A percentile compares a stretch with the other conserved stretches of the same genome.
Evolutionary conservation across 108 stramenopile genomes (phyloP).

Genomic region (Hondaea fermentalgiana): DNA sequence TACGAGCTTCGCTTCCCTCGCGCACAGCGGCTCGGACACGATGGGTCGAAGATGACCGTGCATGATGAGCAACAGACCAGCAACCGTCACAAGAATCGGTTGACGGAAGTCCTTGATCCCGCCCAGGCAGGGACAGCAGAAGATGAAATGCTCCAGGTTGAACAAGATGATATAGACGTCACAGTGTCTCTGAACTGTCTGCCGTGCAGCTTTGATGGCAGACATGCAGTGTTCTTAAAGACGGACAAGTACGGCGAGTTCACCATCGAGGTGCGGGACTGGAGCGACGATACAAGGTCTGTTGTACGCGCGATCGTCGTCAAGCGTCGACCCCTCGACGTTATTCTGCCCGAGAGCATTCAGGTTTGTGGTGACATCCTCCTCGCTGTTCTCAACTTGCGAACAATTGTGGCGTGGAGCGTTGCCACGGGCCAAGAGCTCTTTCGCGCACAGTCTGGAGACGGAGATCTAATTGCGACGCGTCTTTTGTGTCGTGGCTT

Average conservation of each 20-base stretch:
- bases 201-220: neutral
- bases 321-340: neutral
- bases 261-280: neutral
- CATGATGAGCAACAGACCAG: no score
- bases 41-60: neutral
- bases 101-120: neutral
- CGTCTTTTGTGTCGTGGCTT: neutral
- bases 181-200: neutral
- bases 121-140: neutral
- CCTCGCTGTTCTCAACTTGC: neutral
- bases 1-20: neutral
- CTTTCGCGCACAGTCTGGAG: neutral
- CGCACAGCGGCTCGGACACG: neutral
- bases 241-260: neutral
- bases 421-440: neutral
- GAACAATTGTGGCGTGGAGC: neutral
- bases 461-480: neutral
- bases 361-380: neutral
- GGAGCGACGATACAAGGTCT: neutral
- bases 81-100: no score
- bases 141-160: neutral
- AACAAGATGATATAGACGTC: neutral
- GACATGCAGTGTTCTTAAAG: neutral
- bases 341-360: neutral
- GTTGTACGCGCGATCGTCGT: neutral